Evolutionary conservation across 805 yeast genomes (phyloP), one percentile per base, ranked within the genome.

Genomic region (Kregervanrija pseudodelftensis): DNA sequence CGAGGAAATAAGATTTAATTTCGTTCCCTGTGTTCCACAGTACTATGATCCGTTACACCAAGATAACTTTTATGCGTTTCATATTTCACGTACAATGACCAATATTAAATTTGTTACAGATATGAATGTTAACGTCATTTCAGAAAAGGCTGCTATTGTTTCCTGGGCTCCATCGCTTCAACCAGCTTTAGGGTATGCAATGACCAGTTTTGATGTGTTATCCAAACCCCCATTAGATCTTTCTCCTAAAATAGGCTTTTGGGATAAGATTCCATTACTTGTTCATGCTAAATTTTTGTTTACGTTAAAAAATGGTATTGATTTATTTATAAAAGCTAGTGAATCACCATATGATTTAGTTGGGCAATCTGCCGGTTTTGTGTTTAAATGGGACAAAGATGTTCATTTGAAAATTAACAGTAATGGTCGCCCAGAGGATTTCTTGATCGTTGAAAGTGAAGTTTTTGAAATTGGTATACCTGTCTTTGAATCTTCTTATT

Each of bases 181-280:
- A 49, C 79, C 86, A 0, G 82, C 80, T 3, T 63, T 79, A 33
- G 73, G 72, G 56, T 72, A 81, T 22, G 74, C 79, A 1, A 77
- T 81, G 80, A 60, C 77, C 37, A 77, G 81, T 62, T 76, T 81
- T 56, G 88, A 82, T 59, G 77, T 72, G 42, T 70, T 81, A 42
- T 79, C 86, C 0, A 82, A 81, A 53, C 85, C 89, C 1, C 85
- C 85, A 2, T 59, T 80, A 22, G 89, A 82, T 56, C 77, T 78
- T 1, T 79, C 85, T 2, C 65, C 70, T 8, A 78, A 77, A 49
- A 54, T 82, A 8, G 89, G 89, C 4, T 79, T 81, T 52, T 82
- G 89, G 89, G 89, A 82, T 60, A 82, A 82, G 51, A 56, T 79
- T 36, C 69, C 84, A 2, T 64, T 77, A 16, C 54, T 75, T 8